Base-by-base conservation (phyloP, 129 eudicot genomes). In the Tanacetum coccineum region DNA sequence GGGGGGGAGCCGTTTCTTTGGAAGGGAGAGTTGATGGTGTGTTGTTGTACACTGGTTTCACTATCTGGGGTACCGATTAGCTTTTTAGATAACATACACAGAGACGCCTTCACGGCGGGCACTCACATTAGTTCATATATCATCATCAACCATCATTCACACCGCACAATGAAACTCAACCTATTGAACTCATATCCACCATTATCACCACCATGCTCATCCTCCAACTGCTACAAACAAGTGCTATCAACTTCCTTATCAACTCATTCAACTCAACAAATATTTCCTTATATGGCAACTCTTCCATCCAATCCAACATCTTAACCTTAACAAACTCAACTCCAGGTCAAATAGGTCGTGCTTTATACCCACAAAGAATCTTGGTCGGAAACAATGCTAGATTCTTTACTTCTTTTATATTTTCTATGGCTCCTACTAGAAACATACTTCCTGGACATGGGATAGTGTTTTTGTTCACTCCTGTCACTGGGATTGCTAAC, bases 321-420 rank as follows among this genome's bases (percentile, higher is more conserved):
- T 87, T 89, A 30, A 76, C 93, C 4, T 70, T 89, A 3, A 81
- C 96, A 10, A 73, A 75, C 66, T 50, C 72, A 42, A 32, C 79
- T 17, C 44, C 75, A 2, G 62, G 42, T 75, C 80, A 87, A 13
- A 86, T 73, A 11, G 96, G 94, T 15, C 78, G 96, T 0, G 87
- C 86, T 11, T 78, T 89, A 0, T 81, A 71, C 81, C 94, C 87
- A 1, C 30, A 21, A 36, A 81, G 39, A 56, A 89, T 89, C 71
- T 71, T 68, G 5, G 73, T 94, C 4, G 86, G 71, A 60, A 78
- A 81, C 51, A 49, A 14, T 49, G 3, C 54, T 49, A 62, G 85
- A 0, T 89, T 89, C 53, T 89, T 86, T 10, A 83, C 96, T 9
- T 81, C 86, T 54, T 85, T 89, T 72, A 81, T 89, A 49, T 89